A percentile compares a stretch with the other conserved stretches of the same genome.
phyloP scores from a whole-genome alignment of 805 yeast genomes.

The Pichia gijzeniarum region DNA sequence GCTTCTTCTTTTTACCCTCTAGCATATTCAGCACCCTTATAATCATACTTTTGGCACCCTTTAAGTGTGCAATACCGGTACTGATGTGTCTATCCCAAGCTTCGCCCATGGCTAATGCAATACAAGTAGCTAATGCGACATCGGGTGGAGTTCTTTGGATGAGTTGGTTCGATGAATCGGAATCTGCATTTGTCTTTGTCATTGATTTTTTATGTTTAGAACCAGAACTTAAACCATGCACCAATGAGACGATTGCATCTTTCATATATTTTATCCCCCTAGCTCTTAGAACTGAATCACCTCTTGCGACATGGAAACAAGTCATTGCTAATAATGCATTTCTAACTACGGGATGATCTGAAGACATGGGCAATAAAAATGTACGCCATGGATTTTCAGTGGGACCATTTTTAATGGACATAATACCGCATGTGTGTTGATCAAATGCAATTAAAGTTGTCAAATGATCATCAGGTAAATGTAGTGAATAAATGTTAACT shows the following conservation, averaged over 20 bases:
- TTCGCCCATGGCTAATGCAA: constrained; percentile 58
- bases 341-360: constrained; percentile 48
- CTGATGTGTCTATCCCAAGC: constrained; percentile 64
- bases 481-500: constrained; percentile 15
- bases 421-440: constrained; percentile 42
- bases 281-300: constrained; percentile 38
- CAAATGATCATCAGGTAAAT: constrained; percentile 24
- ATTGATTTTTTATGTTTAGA: not conserved
- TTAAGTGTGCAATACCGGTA: constrained; percentile 62
- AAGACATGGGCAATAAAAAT: constrained; percentile 49
- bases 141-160: constrained; percentile 39
- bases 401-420: constrained; percentile 61
- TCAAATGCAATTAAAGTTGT: constrained; percentile 35
- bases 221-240: constrained; percentile 40
- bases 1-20: constrained; percentile 12
- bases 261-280: constrained; percentile 55
- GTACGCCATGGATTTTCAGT: constrained; percentile 65
- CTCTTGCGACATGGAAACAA: constrained; percentile 48
- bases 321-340: constrained; percentile 66
- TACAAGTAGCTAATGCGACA: constrained; percentile 59
- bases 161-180: not conserved
- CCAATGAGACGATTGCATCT: constrained; percentile 51
- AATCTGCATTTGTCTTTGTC: not conserved
- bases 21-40: constrained; percentile 35
- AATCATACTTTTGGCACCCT: constrained; percentile 60